Base-by-base conservation (phyloP, 1,284 basidiomycete genomes). In the Caloboletus inedulis region DNA sequence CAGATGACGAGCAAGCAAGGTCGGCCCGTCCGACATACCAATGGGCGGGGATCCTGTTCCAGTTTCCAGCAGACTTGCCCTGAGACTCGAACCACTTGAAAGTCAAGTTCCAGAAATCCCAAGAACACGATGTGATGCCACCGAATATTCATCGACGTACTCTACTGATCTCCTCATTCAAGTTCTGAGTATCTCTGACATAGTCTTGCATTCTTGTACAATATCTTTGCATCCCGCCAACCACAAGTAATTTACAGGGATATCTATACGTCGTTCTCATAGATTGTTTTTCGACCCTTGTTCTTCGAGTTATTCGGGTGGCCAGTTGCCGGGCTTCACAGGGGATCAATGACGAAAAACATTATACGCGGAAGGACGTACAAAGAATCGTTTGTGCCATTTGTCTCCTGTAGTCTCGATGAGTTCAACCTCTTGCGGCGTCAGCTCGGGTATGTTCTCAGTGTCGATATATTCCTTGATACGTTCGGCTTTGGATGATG, bases 401-500 rank as follows among this genome's bases (percentile, higher is more conserved):
- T 81, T 77, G n/a, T 75, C 73, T 1, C 87, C 89, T 4, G 76
- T 76, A 18, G 75, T 72, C 30, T 86, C 83, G 43, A 93, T 84
- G 31, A 77, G 76, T 16, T 73, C 56, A 2, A 88, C 75, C 63
- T 93, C 88, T 43, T 80, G 80, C 4, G 68, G 54, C 0, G 77
- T 81, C 53, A 93, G 71, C 40, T 82, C 79, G 2, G 82, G 80
- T 4, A 87, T 60, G 39, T 74, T 69, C 40, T 75, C 72, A 6
- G 81, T 74, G 30, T 77, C 77, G 21, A 89, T 64, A 60, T 87
- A 85, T 68, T 91, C 86, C 62, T 76, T 74, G 60, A 93, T 77
- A 30, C 88, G 79, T 37, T 77, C 77, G 21, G 71, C 74, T 68
- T 92, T 91, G 18, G 80, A 77, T n/a, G 84, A 84, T 3, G 91